A percentile compares a stretch with the other conserved stretches of the same genome.
Conservation (phyloP, 208 protist genomes). For the Leishmania major region DNA sequence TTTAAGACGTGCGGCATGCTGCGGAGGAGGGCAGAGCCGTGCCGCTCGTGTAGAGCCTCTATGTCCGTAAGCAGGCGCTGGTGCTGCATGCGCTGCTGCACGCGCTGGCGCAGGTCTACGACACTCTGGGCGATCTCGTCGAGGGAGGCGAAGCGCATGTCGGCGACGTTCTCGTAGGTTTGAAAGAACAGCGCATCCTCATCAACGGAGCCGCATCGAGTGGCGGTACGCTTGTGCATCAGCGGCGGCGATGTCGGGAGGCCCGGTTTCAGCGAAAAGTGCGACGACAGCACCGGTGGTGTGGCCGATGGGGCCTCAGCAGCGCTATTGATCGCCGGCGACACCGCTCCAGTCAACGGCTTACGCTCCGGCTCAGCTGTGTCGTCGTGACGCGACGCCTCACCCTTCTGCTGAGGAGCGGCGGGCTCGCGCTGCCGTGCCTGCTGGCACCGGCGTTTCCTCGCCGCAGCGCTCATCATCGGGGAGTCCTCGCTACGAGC, state of each 20-base stretch:
- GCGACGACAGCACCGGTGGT: neutral
- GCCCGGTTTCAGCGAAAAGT: neutral
- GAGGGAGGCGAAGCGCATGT: constrained; percentile 62
- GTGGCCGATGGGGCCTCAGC: neutral
- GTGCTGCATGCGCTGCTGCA: constrained; percentile 39
- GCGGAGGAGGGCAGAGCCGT: constrained; percentile 27
- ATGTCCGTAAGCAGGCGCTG: constrained; percentile 32
- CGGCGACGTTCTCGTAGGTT: constrained; percentile 55
- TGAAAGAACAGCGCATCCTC: constrained; percentile 41
- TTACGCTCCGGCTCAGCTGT: neutral
- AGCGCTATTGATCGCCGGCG: neutral
- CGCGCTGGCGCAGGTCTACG: constrained; percentile 41
- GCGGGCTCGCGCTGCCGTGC: neutral
- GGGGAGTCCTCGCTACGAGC: constrained; percentile 15
- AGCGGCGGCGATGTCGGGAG: neutral
- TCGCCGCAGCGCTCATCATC: neutral
- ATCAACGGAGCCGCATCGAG: neutral
- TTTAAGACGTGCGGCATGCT: constrained; percentile 31
- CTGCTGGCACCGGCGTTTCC: neutral
- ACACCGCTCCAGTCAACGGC: neutral
- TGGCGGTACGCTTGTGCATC: neutral
- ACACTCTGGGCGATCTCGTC: constrained; percentile 59
- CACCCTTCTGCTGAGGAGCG: neutral
- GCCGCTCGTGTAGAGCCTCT: constrained; percentile 15
- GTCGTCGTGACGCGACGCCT: neutral